Conservation (phyloP, 2,329 filamentous ascomycete genomes). For the Trichoderma harzianum region DNA sequence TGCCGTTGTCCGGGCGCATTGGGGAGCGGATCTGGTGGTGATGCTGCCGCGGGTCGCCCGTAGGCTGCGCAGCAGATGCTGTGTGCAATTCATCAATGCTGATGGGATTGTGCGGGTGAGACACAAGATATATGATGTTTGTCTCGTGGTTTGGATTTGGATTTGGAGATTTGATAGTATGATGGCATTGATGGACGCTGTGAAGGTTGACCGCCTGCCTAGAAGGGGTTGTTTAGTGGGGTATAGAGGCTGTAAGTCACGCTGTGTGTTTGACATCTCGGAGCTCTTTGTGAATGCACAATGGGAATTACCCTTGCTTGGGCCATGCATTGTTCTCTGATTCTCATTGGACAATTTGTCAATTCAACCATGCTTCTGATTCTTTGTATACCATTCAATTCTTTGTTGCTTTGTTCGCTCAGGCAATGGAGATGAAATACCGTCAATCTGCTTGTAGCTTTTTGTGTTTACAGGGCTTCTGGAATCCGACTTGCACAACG, state of each 20-base stretch:
- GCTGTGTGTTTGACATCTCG: neutral
- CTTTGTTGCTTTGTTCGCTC: neutral
- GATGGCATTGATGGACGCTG: neutral
- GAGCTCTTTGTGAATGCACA: neutral
- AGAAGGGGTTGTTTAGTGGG: neutral
- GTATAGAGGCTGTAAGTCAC: neutral
- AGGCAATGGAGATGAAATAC: neutral
- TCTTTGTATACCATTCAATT: neutral
- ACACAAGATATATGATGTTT: neutral
- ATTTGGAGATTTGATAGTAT: neutral
- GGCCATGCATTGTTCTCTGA: neutral
- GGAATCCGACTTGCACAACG: neutral
- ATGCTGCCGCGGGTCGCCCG: constrained; percentile 17
- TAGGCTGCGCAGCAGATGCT: constrained; percentile 27
- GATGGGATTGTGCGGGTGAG: neutral
- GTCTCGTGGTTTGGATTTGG: neutral
- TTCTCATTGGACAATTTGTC: neutral
- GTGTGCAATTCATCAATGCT: constrained; percentile 29
- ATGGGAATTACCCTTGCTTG: neutral
- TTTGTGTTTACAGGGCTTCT: neutral
- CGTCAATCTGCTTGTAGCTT: neutral
- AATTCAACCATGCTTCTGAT: neutral
- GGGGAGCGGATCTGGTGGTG: neutral
- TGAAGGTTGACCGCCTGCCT: constrained; percentile 20
- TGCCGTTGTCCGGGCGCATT: constrained; percentile 1